Evolutionary conservation across 2,329 filamentous ascomycete genomes (phyloP).

Genomic region (Fusarium sambucinum): DNA sequence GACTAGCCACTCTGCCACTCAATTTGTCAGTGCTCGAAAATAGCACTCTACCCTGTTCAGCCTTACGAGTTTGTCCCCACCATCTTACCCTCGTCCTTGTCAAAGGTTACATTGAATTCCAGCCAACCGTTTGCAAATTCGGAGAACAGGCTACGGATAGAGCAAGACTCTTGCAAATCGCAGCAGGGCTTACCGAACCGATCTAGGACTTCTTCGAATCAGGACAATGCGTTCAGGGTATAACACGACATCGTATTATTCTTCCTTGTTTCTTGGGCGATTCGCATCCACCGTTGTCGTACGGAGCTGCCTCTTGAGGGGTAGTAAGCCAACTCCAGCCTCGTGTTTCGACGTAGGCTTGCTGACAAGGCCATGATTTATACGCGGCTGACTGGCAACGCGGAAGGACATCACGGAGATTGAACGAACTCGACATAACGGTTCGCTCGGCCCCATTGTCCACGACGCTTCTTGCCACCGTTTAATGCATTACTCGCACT

Average conservation of each 20-base stretch:
- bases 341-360: conserved; percentile 29
- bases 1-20: conserved; percentile 8
- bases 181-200: conserved; percentile 1
- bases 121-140: conserved; percentile 15
- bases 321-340: conserved; percentile 17
- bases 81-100: conserved; percentile 38
- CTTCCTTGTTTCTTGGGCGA: conserved; percentile 2
- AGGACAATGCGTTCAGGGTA: conserved; percentile 8
- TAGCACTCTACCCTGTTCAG: conserved; percentile 47
- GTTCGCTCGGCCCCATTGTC: conserved; percentile 31
- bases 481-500: conserved; percentile 16
- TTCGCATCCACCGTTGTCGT: conserved; percentile 9
- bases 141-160: conserved; percentile 23
- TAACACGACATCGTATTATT: conserved; percentile 22
- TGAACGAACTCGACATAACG: conserved; percentile 14
- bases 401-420: background rate
- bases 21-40: conserved; percentile 28
- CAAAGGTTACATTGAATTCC: conserved; percentile 15
- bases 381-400: conserved; percentile 19
- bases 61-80: conserved; percentile 46
- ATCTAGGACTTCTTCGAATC: conserved; percentile 8
- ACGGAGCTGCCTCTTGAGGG: conserved; percentile 10
- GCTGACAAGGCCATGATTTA: conserved; percentile 39
- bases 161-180: conserved; percentile 29
- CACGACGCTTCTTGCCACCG: conserved; percentile 37